These are phyloP conservation scores for Microdochium trichocladiopsis DNA, from an alignment of 2,329 filamentous ascomycete species.

Conservation along the genomic window DNA sequence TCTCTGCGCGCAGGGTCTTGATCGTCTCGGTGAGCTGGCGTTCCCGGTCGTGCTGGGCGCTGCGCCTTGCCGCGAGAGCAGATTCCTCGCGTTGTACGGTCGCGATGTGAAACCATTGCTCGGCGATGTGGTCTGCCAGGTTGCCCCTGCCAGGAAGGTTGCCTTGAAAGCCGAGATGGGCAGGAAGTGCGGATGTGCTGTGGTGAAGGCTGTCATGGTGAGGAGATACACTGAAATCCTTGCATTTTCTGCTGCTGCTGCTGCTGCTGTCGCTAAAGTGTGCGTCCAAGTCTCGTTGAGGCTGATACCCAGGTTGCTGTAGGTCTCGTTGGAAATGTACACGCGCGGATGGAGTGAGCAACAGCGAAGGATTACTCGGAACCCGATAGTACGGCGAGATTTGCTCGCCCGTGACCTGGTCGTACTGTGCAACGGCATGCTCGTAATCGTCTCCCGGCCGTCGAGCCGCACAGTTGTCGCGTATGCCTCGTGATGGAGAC, in stretches of 20 bases:
- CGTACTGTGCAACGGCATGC: not conserved
- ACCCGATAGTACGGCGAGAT: not conserved
- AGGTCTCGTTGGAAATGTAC: no score
- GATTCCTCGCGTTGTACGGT: not conserved
- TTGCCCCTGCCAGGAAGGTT: not conserved
- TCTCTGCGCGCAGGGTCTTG: not conserved
- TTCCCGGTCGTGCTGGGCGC: not conserved
- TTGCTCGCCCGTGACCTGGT: not conserved
- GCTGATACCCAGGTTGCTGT: not conserved
- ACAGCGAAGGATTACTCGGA: not conserved
- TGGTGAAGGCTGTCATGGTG: no score
- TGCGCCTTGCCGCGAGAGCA: not conserved
- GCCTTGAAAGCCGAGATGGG: not conserved
- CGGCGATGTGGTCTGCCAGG: not conserved
- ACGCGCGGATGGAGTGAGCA: not conserved
- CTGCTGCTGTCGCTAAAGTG: no score
- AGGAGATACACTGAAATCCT: not conserved
- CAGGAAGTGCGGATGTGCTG: no score
- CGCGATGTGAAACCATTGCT: not conserved
- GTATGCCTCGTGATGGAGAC: not conserved
- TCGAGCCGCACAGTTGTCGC: slow-evolving; percentile 5
- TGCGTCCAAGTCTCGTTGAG: no score
- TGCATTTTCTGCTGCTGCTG: not conserved
- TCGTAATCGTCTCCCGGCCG: not conserved
- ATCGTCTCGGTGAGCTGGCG: not conserved